A percentile compares a stretch with the other conserved stretches of the same genome.
Evolutionary conservation across 495 filamentous ascomycete genomes (phyloP).

Genomic region (Trypethelium eluteriae): DNA sequence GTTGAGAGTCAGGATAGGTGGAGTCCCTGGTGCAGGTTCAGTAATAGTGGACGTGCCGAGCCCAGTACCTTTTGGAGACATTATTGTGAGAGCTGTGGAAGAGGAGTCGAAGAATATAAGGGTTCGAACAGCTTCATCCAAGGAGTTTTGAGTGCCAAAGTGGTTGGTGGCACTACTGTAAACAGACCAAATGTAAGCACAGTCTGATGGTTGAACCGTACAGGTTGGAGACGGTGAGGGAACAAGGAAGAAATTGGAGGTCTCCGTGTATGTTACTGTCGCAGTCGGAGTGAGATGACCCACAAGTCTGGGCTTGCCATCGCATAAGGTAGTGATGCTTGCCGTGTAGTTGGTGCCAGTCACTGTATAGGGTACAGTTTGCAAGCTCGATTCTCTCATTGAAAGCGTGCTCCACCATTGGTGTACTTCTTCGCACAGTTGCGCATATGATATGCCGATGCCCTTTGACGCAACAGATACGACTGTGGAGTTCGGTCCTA

Average conservation of each 20-base stretch:
- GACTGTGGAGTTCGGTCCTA: neutral
- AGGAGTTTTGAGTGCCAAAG: neutral
- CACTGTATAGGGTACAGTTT: neutral
- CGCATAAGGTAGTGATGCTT: conserved; percentile 11
- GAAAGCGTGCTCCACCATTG: neutral
- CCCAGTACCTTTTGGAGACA: neutral
- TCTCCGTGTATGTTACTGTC: neutral
- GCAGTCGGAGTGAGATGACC: conserved; percentile 12
- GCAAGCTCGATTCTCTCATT: neutral
- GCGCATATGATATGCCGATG: neutral
- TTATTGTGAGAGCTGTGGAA: neutral
- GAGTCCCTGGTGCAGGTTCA: neutral
- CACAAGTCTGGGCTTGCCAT: conserved; percentile 7
- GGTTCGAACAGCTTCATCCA: neutral
- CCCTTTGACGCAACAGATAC: neutral
- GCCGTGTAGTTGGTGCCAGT: conserved; percentile 8
- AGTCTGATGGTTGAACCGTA: conserved; percentile 14
- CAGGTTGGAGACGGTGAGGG: neutral
- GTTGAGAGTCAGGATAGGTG: neutral
- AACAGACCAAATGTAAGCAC: conserved; percentile 4
- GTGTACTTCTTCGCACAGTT: neutral
- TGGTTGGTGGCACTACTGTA: neutral
- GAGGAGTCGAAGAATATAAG: neutral
- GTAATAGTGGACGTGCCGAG: neutral
- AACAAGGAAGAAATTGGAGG: neutral